A percentile compares a stretch with the other conserved stretches of the same genome.
Conservation (phyloP, 441 rosid species). For the Eutrema salsugineum region DNA sequence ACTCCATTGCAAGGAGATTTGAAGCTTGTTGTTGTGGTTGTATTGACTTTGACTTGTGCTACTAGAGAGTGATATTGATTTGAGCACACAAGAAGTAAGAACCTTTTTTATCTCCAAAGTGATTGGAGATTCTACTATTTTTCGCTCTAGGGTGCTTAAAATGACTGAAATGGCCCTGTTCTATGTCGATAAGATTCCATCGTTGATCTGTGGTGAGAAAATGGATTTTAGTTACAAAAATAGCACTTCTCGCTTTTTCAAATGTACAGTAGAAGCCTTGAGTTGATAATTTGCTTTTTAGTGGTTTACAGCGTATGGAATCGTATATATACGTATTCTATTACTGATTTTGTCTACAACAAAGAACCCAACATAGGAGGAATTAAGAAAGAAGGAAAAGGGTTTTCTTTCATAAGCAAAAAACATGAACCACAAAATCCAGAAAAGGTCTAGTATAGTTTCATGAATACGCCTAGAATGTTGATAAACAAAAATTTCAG, state of each 20-base stretch:
- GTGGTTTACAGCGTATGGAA: neutral
- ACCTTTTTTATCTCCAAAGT: neutral
- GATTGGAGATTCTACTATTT: neutral
- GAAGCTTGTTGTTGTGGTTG: neutral
- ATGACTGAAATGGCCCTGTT: neutral
- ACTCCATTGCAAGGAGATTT: conserved; percentile 47
- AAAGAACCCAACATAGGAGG: neutral
- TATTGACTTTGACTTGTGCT: conserved; percentile 9
- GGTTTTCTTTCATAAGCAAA: neutral
- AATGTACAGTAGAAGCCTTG: neutral
- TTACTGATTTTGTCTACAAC: neutral
- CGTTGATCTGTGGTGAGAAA: neutral
- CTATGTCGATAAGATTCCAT: neutral
- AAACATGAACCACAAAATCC: conserved; percentile 5
- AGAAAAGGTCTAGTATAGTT: neutral
- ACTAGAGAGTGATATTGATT: neutral
- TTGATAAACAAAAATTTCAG: conserved; percentile 18
- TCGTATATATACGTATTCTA: neutral
- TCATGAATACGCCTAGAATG: neutral
- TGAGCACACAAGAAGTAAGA: neutral
- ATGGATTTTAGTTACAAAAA: neutral
- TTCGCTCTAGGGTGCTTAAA: neutral
- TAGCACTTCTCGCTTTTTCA: neutral
- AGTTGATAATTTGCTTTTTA: no score
- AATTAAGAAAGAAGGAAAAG: neutral